A percentile compares a stretch with the other conserved stretches of the same genome.
Evolutionary conservation across 2,329 filamentous ascomycete species (phyloP).

Genomic region (Penicillium vulpinum): DNA sequence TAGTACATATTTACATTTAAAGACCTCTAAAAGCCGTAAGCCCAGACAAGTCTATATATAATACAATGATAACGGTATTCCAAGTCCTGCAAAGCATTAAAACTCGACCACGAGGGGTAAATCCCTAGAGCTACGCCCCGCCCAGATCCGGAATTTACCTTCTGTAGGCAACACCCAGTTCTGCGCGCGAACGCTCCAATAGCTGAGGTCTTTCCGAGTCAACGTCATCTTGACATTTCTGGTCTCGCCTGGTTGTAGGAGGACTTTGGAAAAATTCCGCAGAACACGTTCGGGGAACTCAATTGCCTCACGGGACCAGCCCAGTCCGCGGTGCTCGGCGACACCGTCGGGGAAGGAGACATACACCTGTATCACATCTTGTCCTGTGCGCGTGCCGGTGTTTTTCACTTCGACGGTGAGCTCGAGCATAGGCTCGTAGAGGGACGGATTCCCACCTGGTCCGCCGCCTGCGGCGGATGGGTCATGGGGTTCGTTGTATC

Average conservation of each 20-base stretch:
- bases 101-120: constrained; percentile 33
- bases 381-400: constrained; percentile 48
- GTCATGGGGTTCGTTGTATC: constrained; percentile 53
- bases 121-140: constrained; percentile 40
- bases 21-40: background rate
- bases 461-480: constrained; percentile 68
- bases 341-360: constrained; percentile 60
- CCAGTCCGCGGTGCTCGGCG: constrained; percentile 26
- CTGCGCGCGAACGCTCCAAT: constrained; percentile 67
- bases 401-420: constrained; percentile 51
- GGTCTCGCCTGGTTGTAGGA: constrained; percentile 56
- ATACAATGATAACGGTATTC: background rate
- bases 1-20: background rate
- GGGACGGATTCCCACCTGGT: constrained; percentile 50
- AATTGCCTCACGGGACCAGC: constrained; percentile 39
- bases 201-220: constrained; percentile 69
- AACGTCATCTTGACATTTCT: constrained; percentile 58
- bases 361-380: constrained; percentile 62
- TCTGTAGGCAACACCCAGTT: constrained; percentile 66
- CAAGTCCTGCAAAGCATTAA: constrained; percentile 11
- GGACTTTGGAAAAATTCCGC: constrained; percentile 71
- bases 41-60: background rate
- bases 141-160: constrained; percentile 36
- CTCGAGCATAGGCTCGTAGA: constrained; percentile 52
- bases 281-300: constrained; percentile 66